Conservation (phyloP, 495 filamentous ascomycete species). For the Opeltia flavorubescens region DNA sequence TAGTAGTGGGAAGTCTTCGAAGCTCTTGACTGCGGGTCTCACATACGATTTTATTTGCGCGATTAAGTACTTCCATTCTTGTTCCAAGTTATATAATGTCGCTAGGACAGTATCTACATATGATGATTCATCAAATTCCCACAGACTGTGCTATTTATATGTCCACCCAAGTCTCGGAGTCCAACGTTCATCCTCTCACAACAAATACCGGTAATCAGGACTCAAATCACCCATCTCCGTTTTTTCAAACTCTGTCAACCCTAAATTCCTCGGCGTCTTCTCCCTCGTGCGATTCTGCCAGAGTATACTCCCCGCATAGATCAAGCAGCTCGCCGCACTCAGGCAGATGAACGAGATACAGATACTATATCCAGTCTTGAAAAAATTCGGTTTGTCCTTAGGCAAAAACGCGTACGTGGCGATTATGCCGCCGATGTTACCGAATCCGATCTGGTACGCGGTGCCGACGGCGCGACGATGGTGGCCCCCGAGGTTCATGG, state of each 20-base stretch:
- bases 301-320: conserved; percentile 46
- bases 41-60: too few species aligned
- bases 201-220: conserved; percentile 47
- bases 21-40: too few species aligned
- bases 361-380: conserved; percentile 63
- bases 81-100: too few species aligned
- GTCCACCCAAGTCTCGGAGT: too few species aligned
- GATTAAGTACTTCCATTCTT: too few species aligned
- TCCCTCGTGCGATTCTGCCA: conserved; percentile 54
- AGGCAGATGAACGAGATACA: conserved; percentile 62
- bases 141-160: too few species aligned
- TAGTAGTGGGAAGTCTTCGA: too few species aligned
- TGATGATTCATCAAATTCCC: too few species aligned
- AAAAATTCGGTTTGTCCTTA: conserved; percentile 60
- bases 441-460: conserved; percentile 84
- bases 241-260: conserved; percentile 60
- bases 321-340: conserved; percentile 41
- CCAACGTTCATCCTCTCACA: too few species aligned
- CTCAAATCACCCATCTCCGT: conserved; percentile 55
- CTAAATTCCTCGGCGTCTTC: conserved; percentile 32
- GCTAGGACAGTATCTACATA: too few species aligned
- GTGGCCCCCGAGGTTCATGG: conserved; percentile 84
- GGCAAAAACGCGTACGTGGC: conserved; percentile 68
- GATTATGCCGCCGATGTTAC: conserved; percentile 91
- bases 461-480: conserved; percentile 68